Evolutionary conservation across 1,284 basidiomycete species (phyloP).

Genomic region (Tetrapyrgos nigripes): DNA sequence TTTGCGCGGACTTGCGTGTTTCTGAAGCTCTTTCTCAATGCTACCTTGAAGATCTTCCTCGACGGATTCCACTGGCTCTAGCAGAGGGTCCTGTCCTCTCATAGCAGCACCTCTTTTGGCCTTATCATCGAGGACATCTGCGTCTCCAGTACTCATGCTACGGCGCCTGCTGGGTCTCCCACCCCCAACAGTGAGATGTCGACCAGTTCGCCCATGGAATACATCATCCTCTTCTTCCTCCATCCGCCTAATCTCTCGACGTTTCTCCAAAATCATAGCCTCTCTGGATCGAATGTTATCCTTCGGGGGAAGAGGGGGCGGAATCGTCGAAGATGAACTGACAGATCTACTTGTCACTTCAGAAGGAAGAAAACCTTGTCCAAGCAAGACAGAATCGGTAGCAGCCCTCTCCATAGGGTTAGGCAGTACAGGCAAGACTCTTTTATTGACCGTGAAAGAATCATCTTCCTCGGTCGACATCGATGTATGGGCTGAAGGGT

Average conservation of each 20-base stretch:
- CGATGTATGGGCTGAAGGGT: slow-evolving; percentile 23
- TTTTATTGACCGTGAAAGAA: slow-evolving; percentile 11
- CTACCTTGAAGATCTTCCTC: slow-evolving; percentile 67
- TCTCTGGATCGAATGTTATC: slow-evolving; percentile 73
- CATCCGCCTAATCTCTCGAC: slow-evolving; percentile 64
- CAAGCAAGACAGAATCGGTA: slow-evolving; percentile 51
- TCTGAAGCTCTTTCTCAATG: slow-evolving; percentile 72
- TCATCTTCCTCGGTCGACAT: slow-evolving; percentile 20
- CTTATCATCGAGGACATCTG: slow-evolving; percentile 47
- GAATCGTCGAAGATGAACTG: slow-evolving; percentile 45
- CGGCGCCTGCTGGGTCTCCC: slow-evolving; percentile 64
- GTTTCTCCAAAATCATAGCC: slow-evolving; percentile 74
- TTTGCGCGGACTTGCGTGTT: slow-evolving; percentile 56
- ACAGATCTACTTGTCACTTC: slow-evolving; percentile 37
- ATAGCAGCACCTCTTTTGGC: slow-evolving; percentile 32
- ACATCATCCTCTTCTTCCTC: slow-evolving; percentile 54
- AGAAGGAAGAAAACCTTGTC: slow-evolving; percentile 18
- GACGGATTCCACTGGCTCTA: slow-evolving; percentile 41
- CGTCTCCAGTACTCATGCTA: slow-evolving; percentile 79
- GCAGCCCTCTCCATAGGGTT: slow-evolving; percentile 32
- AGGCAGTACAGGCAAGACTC: not conserved
- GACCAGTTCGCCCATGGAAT: slow-evolving; percentile 32
- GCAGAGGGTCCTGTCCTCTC: slow-evolving; percentile 37
- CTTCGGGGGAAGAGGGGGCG: slow-evolving; percentile 62
- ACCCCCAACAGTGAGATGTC: slow-evolving; percentile 37